phyloP scores from a whole-genome alignment of 805 yeast species.

The Monosporozyma solicola region DNA sequence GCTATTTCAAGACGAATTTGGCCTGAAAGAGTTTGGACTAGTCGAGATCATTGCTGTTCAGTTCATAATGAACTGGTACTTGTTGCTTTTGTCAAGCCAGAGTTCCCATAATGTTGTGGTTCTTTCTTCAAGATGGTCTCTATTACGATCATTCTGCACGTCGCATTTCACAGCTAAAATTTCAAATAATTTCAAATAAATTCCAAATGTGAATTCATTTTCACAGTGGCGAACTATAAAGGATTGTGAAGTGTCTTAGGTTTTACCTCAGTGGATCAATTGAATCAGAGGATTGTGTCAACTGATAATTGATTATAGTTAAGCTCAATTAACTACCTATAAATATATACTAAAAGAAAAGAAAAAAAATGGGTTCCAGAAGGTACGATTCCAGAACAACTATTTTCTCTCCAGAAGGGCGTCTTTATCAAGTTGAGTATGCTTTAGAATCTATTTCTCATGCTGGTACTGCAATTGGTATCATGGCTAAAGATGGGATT shows the following conservation, averaged over 20 bases:
- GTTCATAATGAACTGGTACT: too few species aligned
- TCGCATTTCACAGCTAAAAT: not conserved
- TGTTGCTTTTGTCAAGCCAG: too few species aligned
- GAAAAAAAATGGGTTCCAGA: slow-evolving; percentile 60
- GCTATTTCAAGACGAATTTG: not conserved
- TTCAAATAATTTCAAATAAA: not conserved
- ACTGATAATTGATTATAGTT: not conserved
- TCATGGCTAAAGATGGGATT: slow-evolving; percentile 77
- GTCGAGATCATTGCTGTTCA: not conserved
- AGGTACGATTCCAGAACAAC: slow-evolving; percentile 99
- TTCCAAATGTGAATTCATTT: not conserved
- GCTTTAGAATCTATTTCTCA: slow-evolving; percentile 96
- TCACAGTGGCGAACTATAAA: not conserved
- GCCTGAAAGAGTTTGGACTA: not conserved
- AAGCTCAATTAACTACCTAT: not conserved
- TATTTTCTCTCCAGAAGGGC: slow-evolving; percentile 97
- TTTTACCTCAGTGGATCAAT: not conserved
- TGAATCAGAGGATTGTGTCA: not conserved
- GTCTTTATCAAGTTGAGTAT: slow-evolving; percentile 93
- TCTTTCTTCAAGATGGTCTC: not conserved
- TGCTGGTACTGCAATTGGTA: slow-evolving; percentile 96
- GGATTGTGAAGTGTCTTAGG: not conserved
- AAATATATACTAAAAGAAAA: not conserved
- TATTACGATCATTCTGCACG: not conserved
- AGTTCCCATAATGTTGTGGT: not conserved